These are phyloP conservation scores for Pyrus communis DNA, from an alignment of 306 rosid genomes.

Conservation along the genomic window DNA sequence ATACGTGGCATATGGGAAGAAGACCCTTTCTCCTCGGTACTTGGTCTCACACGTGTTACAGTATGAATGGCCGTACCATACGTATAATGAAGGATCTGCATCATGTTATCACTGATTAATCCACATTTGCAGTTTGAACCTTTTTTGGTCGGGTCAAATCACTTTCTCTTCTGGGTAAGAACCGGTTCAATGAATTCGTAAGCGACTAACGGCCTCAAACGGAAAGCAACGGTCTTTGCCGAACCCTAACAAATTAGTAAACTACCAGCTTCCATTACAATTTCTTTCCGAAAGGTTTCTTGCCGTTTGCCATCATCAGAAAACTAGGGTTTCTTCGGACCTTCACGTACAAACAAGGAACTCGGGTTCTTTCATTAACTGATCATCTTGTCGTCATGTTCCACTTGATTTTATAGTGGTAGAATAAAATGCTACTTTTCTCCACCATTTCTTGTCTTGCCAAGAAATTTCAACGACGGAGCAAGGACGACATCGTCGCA, in stretches of 20 bases:
- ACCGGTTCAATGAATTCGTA: not conserved
- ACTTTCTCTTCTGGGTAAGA: not conserved
- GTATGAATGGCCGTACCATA: not conserved
- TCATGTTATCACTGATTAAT: not conserved
- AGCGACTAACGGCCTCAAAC: not conserved
- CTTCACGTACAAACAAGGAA: not conserved
- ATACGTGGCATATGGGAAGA: slow-evolving; percentile 1
- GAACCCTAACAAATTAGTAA: not conserved
- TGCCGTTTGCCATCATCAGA: not conserved
- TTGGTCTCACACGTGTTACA: not conserved
- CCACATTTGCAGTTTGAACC: not conserved
- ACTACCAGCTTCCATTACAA: not conserved
- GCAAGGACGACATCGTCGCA: not conserved
- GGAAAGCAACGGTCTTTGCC: not conserved
- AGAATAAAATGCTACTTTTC: not conserved
- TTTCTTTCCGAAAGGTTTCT: not conserved
- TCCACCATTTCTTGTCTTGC: not conserved
- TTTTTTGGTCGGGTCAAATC: not conserved
- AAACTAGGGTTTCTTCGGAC: not conserved
- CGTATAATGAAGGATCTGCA: not conserved
- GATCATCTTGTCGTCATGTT: not conserved
- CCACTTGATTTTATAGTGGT: not conserved
- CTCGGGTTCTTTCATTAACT: not conserved
- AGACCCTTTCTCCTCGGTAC: not conserved
- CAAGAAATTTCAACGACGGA: not conserved